Evolutionary conservation across 1,284 basidiomycete genomes (phyloP).

Genomic region (Leucoagaricus sp.): DNA sequence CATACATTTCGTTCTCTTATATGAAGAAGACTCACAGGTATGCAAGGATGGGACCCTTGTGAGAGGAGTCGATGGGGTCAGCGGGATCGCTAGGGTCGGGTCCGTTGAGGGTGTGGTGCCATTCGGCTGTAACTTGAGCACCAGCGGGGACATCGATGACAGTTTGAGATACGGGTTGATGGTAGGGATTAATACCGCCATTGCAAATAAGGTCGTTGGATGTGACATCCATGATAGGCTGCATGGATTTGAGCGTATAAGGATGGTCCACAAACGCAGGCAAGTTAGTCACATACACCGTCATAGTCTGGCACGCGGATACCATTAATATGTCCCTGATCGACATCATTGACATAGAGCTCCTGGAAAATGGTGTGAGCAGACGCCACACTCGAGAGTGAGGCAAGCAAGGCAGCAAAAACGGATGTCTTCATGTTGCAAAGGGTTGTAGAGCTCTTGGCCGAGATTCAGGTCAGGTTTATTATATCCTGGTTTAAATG

Average conservation of each 20-base stretch:
- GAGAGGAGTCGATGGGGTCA: constrained; percentile 19
- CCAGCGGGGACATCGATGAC: constrained; percentile 22
- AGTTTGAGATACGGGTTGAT: constrained; percentile 11
- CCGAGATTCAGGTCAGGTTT: neutral
- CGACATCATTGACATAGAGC: constrained; percentile 44
- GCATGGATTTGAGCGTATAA: neutral
- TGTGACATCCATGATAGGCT: constrained; percentile 57
- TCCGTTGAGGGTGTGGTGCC: constrained; percentile 19
- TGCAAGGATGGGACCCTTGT: constrained; percentile 16
- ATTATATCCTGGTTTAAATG: neutral
- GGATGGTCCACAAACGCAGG: neutral
- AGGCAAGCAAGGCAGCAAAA: constrained; percentile 8
- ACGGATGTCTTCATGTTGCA: constrained; percentile 14
- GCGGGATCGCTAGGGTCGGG: constrained; percentile 17
- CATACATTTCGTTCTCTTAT: neutral
- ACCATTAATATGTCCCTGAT: constrained; percentile 46
- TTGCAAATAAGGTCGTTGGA: constrained; percentile 17
- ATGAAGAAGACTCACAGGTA: constrained; percentile 10
- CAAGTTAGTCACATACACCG: constrained; percentile 37
- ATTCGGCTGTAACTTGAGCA: constrained; percentile 20
- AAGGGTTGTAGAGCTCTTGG: neutral
- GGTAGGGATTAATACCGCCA: constrained; percentile 16
- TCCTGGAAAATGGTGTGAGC: constrained; percentile 53
- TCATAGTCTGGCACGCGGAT: constrained; percentile 52
- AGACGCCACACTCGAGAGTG: constrained; percentile 7